Evolutionary conservation across 192 early-diverging fungal genomes (phyloP), one percentile per base, ranked within the genome.

Genomic region (Fimicolochytrium jonesii): DNA sequence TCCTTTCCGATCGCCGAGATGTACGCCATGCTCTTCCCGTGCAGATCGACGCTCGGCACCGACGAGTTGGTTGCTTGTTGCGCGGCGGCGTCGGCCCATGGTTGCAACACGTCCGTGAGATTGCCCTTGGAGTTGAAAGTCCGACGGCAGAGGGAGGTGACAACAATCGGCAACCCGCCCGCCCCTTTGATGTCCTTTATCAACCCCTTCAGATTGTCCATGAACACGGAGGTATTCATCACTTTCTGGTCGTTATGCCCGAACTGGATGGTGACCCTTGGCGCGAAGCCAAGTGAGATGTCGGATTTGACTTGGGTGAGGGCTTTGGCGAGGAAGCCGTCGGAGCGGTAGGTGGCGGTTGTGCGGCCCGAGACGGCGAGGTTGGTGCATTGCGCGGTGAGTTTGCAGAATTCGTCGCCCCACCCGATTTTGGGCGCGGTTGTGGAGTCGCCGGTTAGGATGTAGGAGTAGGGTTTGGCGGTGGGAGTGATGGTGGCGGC

Each of bases 191-290:
- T 22, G 9, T 48, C 11, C 11, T 48, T 22, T 7, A 48, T 22
- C 11, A 48, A 22, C 7, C 11, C 15, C 7, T 6, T 7, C 46
- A 48, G 7, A 22, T 48, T 48, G 46, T 7, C 46, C 11, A 22
- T 15, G 46, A 15, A 48, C 23, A 15, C 10, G 15, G 46, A 9
- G 23, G 22, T 6, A 9, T 7, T 17, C 46, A 48, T 48, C 9
- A 20, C 15, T 22, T 48, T 48, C 46, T 48, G 46, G 53, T 55
- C 53, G 30, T 55, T 55, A 22, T 55, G 53, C 9, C 53, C 53
- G 22, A 55, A 25, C 31, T 55, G 31, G 53, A 55, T 55, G 10
- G 35, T 36, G 9, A 55, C 53, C 36, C 6, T 35, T 9, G 46
- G 10, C 10, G 46, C 22, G 6, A 15, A 7, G 6, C 23, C 23